Base-by-base conservation (phyloP, 2,329 filamentous ascomycete genomes). In the Fusarium graminum region DNA sequence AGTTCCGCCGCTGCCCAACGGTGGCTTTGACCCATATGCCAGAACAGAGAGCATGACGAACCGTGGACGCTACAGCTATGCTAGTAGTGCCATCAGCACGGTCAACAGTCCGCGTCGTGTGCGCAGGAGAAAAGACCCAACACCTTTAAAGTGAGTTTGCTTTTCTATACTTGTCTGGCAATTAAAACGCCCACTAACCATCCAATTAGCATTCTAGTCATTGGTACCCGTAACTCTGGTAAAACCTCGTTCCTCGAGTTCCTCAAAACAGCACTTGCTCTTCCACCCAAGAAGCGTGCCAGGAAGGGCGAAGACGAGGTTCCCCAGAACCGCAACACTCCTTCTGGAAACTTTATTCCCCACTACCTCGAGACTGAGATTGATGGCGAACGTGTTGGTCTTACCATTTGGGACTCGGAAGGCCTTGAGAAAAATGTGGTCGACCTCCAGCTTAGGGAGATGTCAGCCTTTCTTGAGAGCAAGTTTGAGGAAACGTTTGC, bases 221-320 rank as follows among this genome's bases (percentile, higher is more conserved):
- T 98, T 73, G 95, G 95, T 61, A 91, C 93, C 47, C 90, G 92
- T 60, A 91, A 90, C 77, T 90, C 92, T 9, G 95, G 95, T 77
- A 99, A 99, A 82, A 97, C 94, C 1, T 97, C 93, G 1, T 97
- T 99, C 80, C 90, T 99, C 75, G 92, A 97, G 69, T 98, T 99
- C 76, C 88, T 99, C 70, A 93, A 93, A 80, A 92, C 89, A 49
- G 91, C 94, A 2, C 85, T 98, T 52, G 91, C 92, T 17, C 84
- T 95, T 52, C 92, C 93, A n/a, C 80, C 89, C 9, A 92, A 91
- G 79, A 96, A 96, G 80, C 88, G 90, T 61, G 77, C 81, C 63
- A 86, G 83, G 72, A 81, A 80, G 59, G 77, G 81, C 63, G 80
- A 87, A 67, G 82, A 88, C 25, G 89, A 92, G 54, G 85, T 89